A percentile compares a stretch with the other conserved stretches of the same genome.
Evolutionary conservation across 2,329 filamentous ascomycete species (phyloP).

Genomic region (Penicillium freii): DNA sequence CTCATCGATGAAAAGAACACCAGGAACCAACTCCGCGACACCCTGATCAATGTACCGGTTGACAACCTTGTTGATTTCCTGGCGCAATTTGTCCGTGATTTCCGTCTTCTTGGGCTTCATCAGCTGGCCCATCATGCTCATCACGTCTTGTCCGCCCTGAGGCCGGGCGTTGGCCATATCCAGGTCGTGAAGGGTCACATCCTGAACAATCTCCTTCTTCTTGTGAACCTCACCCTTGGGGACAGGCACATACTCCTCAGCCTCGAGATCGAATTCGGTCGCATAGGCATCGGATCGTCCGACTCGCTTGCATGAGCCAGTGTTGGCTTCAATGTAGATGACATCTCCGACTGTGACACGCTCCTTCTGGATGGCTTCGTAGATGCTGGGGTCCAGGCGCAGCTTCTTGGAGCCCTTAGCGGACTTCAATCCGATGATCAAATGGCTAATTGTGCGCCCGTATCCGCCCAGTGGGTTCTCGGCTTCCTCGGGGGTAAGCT

Average conservation of each 20-base stretch:
- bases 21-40: conserved; percentile 94
- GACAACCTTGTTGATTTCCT: conserved; percentile 98
- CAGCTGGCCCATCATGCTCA: conserved; percentile 99
- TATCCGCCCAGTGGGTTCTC: conserved; percentile 97
- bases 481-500: conserved; percentile 94
- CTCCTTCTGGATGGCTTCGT: conserved; percentile 99
- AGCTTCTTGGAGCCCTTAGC: conserved; percentile 97
- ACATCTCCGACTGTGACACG: conserved; percentile 93
- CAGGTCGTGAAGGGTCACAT: conserved; percentile 94
- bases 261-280: conserved; percentile 97
- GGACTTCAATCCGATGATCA: conserved; percentile 92
- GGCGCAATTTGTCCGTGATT: conserved; percentile 93
- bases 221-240: conserved; percentile 99
- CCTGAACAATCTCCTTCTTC: conserved; percentile 99
- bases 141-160: conserved; percentile 96
- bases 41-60: conserved; percentile 99
- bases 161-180: conserved; percentile 94
- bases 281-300: conserved; percentile 95
- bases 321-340: conserved; percentile 99
- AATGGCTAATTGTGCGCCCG: conserved; percentile 93
- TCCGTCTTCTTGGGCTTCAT: conserved; percentile 99
- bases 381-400: conserved; percentile 93
- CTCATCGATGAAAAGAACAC: conserved; percentile 98
- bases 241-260: conserved; percentile 97
- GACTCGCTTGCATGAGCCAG: conserved; percentile 94